Conservation (phyloP, 2,329 filamentous ascomycete species). For the Didymella exigua region DNA sequence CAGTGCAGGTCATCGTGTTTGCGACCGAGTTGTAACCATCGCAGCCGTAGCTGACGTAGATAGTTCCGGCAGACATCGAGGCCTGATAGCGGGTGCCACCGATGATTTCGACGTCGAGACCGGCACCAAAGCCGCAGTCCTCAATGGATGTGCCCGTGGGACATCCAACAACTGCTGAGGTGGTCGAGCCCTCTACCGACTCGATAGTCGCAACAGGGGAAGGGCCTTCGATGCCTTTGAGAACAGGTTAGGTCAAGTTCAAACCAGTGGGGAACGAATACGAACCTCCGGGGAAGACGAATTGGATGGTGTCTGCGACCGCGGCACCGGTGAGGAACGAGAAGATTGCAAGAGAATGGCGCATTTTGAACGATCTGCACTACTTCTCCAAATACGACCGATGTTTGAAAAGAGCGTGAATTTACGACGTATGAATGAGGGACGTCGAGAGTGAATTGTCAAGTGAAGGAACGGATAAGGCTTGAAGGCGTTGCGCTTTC, state of each 20-base stretch:
- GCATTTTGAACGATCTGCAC: conserved; percentile 24
- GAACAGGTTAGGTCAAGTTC: not conserved
- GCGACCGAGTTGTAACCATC: conserved; percentile 29
- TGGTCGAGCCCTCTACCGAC: conserved; percentile 27
- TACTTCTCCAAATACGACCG: not conserved
- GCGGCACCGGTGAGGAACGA: conserved; percentile 26
- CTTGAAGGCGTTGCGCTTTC: conserved; percentile 17
- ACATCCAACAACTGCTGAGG: conserved; percentile 31
- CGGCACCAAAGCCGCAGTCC: conserved; percentile 37
- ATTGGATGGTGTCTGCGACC: conserved; percentile 25
- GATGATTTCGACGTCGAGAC: conserved; percentile 24
- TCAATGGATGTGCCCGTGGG: conserved; percentile 23
- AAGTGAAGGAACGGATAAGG: conserved; percentile 5
- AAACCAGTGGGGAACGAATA: not conserved
- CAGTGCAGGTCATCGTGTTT: conserved; percentile 34
- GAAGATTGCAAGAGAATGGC: conserved; percentile 28
- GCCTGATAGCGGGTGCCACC: conserved; percentile 26
- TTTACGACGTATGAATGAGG: conserved; percentile 12
- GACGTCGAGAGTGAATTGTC: conserved; percentile 4
- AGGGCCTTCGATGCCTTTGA: conserved; percentile 23
- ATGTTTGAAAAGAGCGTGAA: conserved; percentile 1
- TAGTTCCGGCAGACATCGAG: conserved; percentile 18
- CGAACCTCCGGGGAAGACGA: conserved; percentile 33
- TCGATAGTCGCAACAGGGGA: conserved; percentile 33
- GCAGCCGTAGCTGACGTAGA: conserved; percentile 35